These are phyloP conservation scores for Pseudocercospora eumusae DNA, from an alignment of 2,329 filamentous ascomycete species.

Conservation along the genomic window DNA sequence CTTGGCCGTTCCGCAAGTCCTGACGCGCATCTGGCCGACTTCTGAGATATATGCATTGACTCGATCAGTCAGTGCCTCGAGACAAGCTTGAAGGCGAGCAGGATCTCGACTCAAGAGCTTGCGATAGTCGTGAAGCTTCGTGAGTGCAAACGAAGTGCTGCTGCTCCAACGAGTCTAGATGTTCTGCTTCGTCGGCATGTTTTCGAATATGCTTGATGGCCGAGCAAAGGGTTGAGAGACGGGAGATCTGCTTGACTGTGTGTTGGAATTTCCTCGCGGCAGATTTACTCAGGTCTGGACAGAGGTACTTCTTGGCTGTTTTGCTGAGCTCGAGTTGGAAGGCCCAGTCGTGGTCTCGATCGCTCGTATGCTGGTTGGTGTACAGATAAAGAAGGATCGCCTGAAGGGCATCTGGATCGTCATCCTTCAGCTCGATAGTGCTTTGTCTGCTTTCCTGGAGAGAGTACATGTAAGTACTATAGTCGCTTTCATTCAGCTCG, in stretches of 20 bases:
- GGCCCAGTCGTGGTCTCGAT: conserved; percentile 2
- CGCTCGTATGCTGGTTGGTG: neutral
- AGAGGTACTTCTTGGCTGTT: neutral
- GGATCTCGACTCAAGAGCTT: neutral
- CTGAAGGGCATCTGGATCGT: conserved; percentile 20
- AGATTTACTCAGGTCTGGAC: neutral
- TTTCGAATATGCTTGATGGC: conserved; percentile 6
- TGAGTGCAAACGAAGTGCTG: neutral
- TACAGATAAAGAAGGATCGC: conserved; percentile 19
- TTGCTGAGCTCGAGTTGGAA: conserved; percentile 12
- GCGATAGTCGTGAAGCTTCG: neutral
- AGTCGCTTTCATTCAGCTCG: neutral
- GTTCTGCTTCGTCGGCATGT: neutral
- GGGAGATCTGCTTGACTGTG: neutral
- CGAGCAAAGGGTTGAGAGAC: neutral
- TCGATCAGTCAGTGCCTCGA: no score
- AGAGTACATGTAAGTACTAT: neutral
- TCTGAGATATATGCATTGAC: no score
- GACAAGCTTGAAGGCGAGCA: no score
- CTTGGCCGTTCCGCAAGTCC: no score
- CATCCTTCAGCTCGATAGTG: conserved; percentile 18
- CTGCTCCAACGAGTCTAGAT: conserved; percentile 1
- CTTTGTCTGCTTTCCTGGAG: conserved; percentile 8
- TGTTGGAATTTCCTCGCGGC: neutral
- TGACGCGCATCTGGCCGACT: no score